Evolutionary conservation across 2,329 filamentous ascomycete species (phyloP).

Genomic region (Paracorniculantispora psalliotae): DNA sequence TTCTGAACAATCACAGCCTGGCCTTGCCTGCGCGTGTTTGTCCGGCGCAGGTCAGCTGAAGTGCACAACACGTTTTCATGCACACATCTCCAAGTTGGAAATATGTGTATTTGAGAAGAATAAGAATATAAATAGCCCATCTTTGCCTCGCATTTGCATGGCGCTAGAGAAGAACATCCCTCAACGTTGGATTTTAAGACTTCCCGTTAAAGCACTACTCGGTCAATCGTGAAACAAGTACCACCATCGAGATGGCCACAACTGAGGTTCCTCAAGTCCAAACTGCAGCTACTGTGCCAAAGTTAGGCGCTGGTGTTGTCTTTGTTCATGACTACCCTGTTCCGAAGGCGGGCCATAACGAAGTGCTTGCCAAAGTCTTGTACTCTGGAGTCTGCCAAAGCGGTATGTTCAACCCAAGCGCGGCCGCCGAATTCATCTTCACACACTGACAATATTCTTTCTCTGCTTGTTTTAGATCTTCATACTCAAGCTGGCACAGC

Average conservation of each 20-base stretch:
- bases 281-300: conserved; percentile 18
- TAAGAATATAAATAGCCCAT: neutral
- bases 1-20: neutral
- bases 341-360: conserved; percentile 16
- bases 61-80: neutral
- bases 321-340: conserved; percentile 18
- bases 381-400: conserved; percentile 18
- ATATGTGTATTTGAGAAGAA: neutral
- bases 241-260: neutral
- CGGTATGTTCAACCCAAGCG: conserved; percentile 4
- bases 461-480: conserved; percentile 8
- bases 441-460: neutral
- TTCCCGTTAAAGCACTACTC: too few species aligned
- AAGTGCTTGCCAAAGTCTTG: conserved; percentile 18
- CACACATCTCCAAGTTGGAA: too few species aligned
- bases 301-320: conserved; percentile 16
- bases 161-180: too few species aligned
- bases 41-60: neutral
- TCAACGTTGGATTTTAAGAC: too few species aligned
- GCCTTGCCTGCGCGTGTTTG: neutral
- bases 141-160: too few species aligned
- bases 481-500: conserved; percentile 16
- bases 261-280: conserved; percentile 15
- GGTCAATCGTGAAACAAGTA: neutral
- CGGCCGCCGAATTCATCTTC: neutral